Conservation (phyloP, 2,329 filamentous ascomycete genomes). For the Xylariaceae sp. region DNA sequence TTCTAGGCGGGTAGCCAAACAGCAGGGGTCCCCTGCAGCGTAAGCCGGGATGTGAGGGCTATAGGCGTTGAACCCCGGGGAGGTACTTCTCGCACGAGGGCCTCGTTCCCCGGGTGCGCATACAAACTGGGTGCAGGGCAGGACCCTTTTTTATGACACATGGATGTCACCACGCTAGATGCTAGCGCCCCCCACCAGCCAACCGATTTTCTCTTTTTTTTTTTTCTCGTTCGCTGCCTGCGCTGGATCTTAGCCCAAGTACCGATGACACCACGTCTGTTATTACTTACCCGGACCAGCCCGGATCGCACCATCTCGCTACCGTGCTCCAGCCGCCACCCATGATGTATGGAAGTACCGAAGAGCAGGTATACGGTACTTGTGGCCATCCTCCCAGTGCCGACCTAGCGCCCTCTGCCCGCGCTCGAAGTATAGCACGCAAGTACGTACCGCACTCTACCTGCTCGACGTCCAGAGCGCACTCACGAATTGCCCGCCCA, state of each 20-base stretch:
- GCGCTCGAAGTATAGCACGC: no score
- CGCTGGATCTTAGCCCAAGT: no score
- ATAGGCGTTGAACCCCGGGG: neutral
- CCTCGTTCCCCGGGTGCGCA: neutral
- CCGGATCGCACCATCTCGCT: no score
- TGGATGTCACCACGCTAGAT: constrained; percentile 10
- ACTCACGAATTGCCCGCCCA: neutral
- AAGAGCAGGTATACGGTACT: no score
- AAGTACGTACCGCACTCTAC: neutral
- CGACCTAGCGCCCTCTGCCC: no score
- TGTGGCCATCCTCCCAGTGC: no score
- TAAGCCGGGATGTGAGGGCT: neutral
- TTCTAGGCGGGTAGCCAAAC: constrained; percentile 8
- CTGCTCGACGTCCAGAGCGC: neutral
- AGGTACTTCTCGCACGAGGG: constrained; percentile 11
- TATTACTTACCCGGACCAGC: no score
- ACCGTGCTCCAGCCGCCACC: no score
- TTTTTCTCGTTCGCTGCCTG: constrained; percentile 4
- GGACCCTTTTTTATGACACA: constrained; percentile 2
- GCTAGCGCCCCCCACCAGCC: constrained; percentile 12
- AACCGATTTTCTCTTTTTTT: constrained; percentile 15
- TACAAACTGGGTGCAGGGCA: constrained; percentile 2
- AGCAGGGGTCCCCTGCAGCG: constrained; percentile 7
- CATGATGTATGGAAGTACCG: no score
- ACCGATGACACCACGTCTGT: no score